Conservation (phyloP, 176 grass and related monocot genomes). For the bread wheat (Triticum aestivum) region IWGSC_CS_RefSeq_v2.1 NC_057814.1:15126989-15127488, state of each 20-base stretch:
- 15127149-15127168: background rate
- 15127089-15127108: too few species aligned
- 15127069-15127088: background rate
- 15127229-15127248: background rate
- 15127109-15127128: background rate
- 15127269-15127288: background rate
- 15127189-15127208: background rate
- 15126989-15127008: background rate
- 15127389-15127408: background rate
- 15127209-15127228: background rate
- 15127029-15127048: background rate
- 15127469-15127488: background rate
- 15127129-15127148: constrained; percentile 13
- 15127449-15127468: background rate
- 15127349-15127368: constrained; percentile 14
- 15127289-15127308: constrained; percentile 6
- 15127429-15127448: background rate
- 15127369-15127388: background rate
- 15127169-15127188: background rate
- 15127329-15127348: constrained; percentile 14
- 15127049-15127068: background rate
- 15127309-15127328: constrained; percentile 26
- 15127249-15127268: background rate
- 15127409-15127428: constrained; percentile 14
- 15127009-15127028: background rate